Evolutionary conservation across 2,329 filamentous ascomycete species (phyloP), one percentile per base, ranked within the genome.

Genomic region (Eutypa lata): DNA sequence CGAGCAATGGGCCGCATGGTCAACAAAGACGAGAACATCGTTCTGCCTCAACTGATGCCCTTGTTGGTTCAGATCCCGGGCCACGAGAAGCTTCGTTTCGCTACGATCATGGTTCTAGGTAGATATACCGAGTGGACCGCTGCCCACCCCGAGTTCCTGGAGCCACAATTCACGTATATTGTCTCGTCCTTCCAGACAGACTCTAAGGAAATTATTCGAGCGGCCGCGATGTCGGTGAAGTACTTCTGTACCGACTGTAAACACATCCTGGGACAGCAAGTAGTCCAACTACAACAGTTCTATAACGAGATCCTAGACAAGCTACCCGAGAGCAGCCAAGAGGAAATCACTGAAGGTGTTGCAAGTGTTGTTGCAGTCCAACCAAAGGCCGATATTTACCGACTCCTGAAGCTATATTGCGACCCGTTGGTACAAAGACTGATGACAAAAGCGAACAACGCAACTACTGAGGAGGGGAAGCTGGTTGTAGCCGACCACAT

Each of bases 101-200:
- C 96, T 57, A 93, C 93, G 6, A 96, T 97, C 65, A 97, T 99
- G 91, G 92, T 95, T 3, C 82, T 99, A 21, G 94, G 91, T 37
- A 84, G 94, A 57, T 99, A 99, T 68, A 99, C 95, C 0, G 93
- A 97, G 71, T 99, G 94, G 94, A 99, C 95, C 0, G 86, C 94
- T 5, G 86, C 91, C 47, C 94, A 99, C 65, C 90, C 93, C 0
- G 91, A 97, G 53, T 96, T 93, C 45, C 79, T 99, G 8, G 89
- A 96, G 70, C 82, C 90, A 8, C 94, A 99, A 71, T 89, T 99
- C 67, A 91, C 91, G 65, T 99, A 96, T 73, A 96, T 99, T 65
- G 92, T 96, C 60, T 89, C 87, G 4, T 94, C 92, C 0, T 99
- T 99, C 73, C 83, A 90, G 59, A 90, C 93, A 53, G 84, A 86